A percentile compares a stretch with the other conserved stretches of the same genome.
phyloP scores from a whole-genome alignment of 164 flowering plant genomes.

The Vitis amurensis region DNA sequence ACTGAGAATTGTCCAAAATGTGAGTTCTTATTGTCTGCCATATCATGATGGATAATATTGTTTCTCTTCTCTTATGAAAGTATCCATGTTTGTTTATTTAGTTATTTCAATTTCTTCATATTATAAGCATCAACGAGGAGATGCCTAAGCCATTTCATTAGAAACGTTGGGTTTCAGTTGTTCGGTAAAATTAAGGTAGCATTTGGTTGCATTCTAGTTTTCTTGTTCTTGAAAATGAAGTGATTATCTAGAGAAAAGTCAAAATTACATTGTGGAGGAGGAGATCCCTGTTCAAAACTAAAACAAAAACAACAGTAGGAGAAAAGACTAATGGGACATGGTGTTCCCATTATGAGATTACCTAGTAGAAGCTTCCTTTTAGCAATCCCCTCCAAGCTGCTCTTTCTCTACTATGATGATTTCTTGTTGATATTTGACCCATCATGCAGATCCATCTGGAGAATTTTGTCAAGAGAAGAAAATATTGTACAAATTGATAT shows the following conservation, averaged over 20 bases:
- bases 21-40: constrained; percentile 27
- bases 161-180: too few species aligned
- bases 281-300: neutral
- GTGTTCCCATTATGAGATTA: neutral
- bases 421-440: neutral
- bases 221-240: too few species aligned
- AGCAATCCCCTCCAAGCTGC: neutral
- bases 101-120: too few species aligned
- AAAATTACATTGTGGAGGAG: neutral
- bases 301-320: neutral
- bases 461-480: constrained; percentile 80
- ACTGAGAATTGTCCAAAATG: constrained; percentile 91
- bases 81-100: too few species aligned
- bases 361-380: neutral
- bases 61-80: neutral
- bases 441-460: constrained; percentile 68
- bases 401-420: neutral
- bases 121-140: too few species aligned
- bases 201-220: too few species aligned
- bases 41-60: neutral
- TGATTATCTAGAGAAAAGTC: neutral
- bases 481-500: constrained; percentile 82
- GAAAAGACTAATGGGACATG: neutral
- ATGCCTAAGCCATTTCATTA: too few species aligned
- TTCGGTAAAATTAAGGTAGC: too few species aligned